These are phyloP conservation scores for Ophiostoma australiae DNA, from an alignment of 2,329 filamentous ascomycete genomes.

Conservation along the genomic window DNA sequence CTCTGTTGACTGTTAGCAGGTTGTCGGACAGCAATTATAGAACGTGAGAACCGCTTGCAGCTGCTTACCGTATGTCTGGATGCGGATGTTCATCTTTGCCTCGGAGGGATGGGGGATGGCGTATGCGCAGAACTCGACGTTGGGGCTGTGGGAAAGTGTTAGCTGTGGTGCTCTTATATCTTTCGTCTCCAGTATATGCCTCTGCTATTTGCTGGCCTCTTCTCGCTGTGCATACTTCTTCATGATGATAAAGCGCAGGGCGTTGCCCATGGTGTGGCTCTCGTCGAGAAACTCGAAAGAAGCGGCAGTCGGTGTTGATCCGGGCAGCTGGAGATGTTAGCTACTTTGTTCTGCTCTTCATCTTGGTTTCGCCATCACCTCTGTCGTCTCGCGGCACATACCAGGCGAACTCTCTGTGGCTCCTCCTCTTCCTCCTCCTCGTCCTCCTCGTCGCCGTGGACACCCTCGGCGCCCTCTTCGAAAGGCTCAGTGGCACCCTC, in stretches of 20 bases:
- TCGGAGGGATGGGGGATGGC: slow-evolving; percentile 96
- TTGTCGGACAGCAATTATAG: background rate
- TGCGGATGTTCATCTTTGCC: slow-evolving; percentile 91
- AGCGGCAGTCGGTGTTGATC: slow-evolving; percentile 78
- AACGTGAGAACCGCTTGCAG: no score
- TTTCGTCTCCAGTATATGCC: background rate
- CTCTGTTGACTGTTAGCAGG: slow-evolving; percentile 45
- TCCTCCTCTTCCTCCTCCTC: slow-evolving; percentile 45
- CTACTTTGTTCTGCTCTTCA: background rate
- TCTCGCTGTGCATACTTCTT: slow-evolving; percentile 68
- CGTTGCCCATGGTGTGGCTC: slow-evolving; percentile 93
- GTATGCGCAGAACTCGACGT: slow-evolving; percentile 97
- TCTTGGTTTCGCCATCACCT: background rate
- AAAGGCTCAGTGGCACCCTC: slow-evolving; percentile 27
- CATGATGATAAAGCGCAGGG: slow-evolving; percentile 92
- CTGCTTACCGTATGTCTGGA: slow-evolving; percentile 85
- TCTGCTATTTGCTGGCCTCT: background rate
- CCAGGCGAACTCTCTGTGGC: slow-evolving; percentile 57
- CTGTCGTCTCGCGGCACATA: slow-evolving; percentile 35
- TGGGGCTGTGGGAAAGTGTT: slow-evolving; percentile 56
- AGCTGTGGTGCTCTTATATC: background rate
- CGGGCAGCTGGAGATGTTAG: slow-evolving; percentile 60
- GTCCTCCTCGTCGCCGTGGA: slow-evolving; percentile 36
- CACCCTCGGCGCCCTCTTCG: slow-evolving; percentile 14
- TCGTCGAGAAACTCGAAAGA: slow-evolving; percentile 94